Percentiles rank a stretch among this genome's conserved stretches.
phyloP scores from a whole-genome alignment of 768 basidiomycete species.

The Austroboletus eburneus region DNA sequence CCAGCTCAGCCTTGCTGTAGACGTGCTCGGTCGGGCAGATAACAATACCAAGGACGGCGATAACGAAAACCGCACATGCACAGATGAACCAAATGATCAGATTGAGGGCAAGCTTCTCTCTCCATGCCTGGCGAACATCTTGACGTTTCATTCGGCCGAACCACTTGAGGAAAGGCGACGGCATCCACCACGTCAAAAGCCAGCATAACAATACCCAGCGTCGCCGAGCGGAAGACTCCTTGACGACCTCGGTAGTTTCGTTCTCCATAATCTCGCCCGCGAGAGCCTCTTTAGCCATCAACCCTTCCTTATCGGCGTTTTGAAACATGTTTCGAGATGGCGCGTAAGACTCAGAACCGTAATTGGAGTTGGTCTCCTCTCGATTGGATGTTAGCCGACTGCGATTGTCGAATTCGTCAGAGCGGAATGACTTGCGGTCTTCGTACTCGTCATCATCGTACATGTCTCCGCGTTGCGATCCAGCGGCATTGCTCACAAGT shows the following conservation, averaged over 20 bases:
- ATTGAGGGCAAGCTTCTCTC: conserved; percentile 94
- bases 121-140: conserved; percentile 94
- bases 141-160: conserved; percentile 91
- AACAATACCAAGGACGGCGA: conserved; percentile 77
- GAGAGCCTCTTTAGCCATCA: conserved; percentile 77
- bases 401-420: conserved; percentile 76
- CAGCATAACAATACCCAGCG: conserved; percentile 88
- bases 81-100: conserved; percentile 95
- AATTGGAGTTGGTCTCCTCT: conserved; percentile 75
- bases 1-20: conserved; percentile 74
- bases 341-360: conserved; percentile 90
- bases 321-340: conserved; percentile 97
- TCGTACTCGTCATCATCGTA: conserved; percentile 83
- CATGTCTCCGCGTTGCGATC: conserved; percentile 70
- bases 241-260: conserved; percentile 84
- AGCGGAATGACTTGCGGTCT: conserved; percentile 66
- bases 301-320: conserved; percentile 65
- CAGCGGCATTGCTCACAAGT: conserved; percentile 77
- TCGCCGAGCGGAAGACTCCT: conserved; percentile 74
- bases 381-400: conserved; percentile 74
- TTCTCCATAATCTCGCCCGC: conserved; percentile 84
- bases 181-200: conserved; percentile 91
- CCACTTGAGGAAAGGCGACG: conserved; percentile 60
- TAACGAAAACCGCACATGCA: conserved; percentile 86
- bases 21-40: conserved; percentile 97